Evolutionary conservation across 2,329 filamentous ascomycete genomes (phyloP), one percentile per base, ranked within the genome.

Genomic region (Xylariales sp.): DNA sequence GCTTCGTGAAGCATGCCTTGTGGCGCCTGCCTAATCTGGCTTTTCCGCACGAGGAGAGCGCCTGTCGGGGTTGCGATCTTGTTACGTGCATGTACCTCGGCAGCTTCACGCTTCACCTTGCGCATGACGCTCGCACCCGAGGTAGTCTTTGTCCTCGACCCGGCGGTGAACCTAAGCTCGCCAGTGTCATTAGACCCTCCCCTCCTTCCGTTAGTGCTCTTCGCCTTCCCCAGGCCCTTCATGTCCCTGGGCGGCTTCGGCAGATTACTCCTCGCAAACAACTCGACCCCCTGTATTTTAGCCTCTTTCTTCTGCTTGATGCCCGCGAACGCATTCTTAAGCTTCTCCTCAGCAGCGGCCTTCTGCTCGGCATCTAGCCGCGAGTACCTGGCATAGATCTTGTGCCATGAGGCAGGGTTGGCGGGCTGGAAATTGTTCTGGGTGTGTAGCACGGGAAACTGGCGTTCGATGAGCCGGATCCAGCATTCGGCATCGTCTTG

Each of bases 391-490:
- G 74, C 69, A 65, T 94, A 96, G 11, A 94, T 73, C 42, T 84
- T 80, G 58, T 83, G 80, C 89, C 89, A 96, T 45, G 80, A 80
- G 25, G 70, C 69, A 0, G 83, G 78, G 47, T 87, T 74, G 42
- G 73, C 72, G 0, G 86, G 86, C 18, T 78, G 69, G 51, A 82
- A 77, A 19, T 78, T 76, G 56, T 84, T 80, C 33, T 68, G 66
- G 31, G 81, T 70, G 48, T 66, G 64, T 61, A 80, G 83, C 42
- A 78, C 67, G 2, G 81, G 80, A 47, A 95, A 86, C 54, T 95
- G 82, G 35, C 81, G 78, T 38, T 78, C 76, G 61, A 97, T 93
- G 55, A 96, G 77, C 20, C 78, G 75, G 31, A 80, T 65, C 91
- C 91, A 96, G 46, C 91, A 69, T 52, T 89, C 84, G 15, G 69